Conservation (phyloP, 2,329 filamentous ascomycete species). For the Colletotrichum sp. region DNA sequence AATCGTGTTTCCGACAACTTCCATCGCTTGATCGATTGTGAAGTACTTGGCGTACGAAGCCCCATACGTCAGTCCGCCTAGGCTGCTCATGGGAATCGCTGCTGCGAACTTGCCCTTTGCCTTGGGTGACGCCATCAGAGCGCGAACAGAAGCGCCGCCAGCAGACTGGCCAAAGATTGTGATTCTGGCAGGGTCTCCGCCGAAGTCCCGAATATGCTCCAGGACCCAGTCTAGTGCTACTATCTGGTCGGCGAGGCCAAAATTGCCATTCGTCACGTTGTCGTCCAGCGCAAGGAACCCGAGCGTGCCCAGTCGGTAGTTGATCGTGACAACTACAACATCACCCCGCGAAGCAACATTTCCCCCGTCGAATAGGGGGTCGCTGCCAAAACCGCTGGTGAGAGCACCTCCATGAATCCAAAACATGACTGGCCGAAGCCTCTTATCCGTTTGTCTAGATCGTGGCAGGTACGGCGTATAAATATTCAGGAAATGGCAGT, state of each 20-base stretch:
- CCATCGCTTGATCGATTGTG: conserved; percentile 57
- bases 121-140: conserved; percentile 52
- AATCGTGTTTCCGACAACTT: conserved; percentile 53
- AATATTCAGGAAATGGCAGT: conserved; percentile 52
- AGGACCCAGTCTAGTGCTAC: conserved; percentile 54
- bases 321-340: conserved; percentile 61
- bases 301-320: conserved; percentile 63
- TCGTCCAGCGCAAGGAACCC: conserved; percentile 62
- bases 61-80: conserved; percentile 55
- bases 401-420: conserved; percentile 52
- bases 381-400: conserved; percentile 43
- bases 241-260: conserved; percentile 53
- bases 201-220: conserved; percentile 57
- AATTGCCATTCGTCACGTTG: conserved; percentile 52
- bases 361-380: conserved; percentile 49
- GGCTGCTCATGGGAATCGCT: conserved; percentile 48
- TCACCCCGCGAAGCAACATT: conserved; percentile 50
- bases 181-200: conserved; percentile 61
- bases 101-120: conserved; percentile 51
- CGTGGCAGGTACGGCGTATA: conserved; percentile 45
- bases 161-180: conserved; percentile 62
- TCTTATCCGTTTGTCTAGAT: conserved; percentile 24
- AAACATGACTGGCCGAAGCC: conserved; percentile 52
- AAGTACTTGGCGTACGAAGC: conserved; percentile 64
- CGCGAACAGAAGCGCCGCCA: conserved; percentile 56